Evolutionary conservation across 148 eudicot species (phyloP).

Genomic region (Heliosperma pusillum): DNA sequence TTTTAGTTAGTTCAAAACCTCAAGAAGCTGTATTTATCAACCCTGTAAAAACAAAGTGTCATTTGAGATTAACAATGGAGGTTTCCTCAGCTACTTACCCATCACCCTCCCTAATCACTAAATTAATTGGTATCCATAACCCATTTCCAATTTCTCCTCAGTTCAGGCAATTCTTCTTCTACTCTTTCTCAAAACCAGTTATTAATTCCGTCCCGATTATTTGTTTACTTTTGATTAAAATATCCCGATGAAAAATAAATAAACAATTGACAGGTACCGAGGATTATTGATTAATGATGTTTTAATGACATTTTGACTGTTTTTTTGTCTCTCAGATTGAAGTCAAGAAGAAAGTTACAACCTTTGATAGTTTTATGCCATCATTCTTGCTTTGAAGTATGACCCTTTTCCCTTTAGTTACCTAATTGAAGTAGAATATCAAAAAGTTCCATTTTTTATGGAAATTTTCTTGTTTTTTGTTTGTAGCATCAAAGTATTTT

Average conservation of each 20-base stretch:
- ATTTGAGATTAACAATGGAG: constrained; percentile 16
- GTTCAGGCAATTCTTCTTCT: constrained; percentile 16
- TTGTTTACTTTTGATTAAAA: neutral
- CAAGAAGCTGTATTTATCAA: neutral
- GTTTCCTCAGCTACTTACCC: neutral
- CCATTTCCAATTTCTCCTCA: neutral
- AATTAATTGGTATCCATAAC: neutral
- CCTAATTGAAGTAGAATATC: neutral
- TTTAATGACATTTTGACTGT: neutral
- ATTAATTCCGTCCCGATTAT: neutral
- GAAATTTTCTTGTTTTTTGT: neutral
- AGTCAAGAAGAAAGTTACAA: constrained; percentile 32
- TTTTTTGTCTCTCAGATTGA: constrained; percentile 19
- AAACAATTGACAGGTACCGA: too few species aligned
- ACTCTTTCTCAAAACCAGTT: neutral
- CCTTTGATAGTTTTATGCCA: constrained; percentile 46
- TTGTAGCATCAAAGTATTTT: neutral
- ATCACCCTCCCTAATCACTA: neutral
- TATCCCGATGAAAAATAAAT: too few species aligned
- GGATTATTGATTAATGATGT: too few species aligned
- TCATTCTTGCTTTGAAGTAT: constrained; percentile 72
- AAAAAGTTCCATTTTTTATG: neutral
- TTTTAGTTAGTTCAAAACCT: too few species aligned
- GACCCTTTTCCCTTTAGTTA: neutral
- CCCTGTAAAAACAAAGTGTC: neutral